Percentiles rank a stretch among this genome's conserved stretches.
These are phyloP conservation scores for Phytophthora foliorum DNA, from an alignment of 352 stramenopile species.

Conservation along the genomic window DNA sequence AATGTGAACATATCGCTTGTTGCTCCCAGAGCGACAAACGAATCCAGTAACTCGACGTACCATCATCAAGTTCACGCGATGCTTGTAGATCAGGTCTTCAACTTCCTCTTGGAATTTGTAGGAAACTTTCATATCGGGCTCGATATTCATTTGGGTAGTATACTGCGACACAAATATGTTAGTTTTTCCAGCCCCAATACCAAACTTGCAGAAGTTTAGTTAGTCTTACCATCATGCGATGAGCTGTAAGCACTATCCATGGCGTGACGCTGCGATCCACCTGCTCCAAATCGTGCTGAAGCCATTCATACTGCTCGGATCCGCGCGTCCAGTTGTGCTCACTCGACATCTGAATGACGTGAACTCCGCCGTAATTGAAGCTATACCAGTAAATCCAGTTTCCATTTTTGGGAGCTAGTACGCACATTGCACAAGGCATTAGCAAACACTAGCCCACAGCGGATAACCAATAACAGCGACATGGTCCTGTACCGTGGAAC, in stretches of 20 bases:
- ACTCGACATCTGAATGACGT: constrained; percentile 92
- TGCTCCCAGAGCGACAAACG: not conserved
- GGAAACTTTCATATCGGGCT: constrained; percentile 70
- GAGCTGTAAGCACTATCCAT: constrained; percentile 92
- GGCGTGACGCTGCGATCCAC: constrained; percentile 88
- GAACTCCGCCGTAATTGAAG: constrained; percentile 89
- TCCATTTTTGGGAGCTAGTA: constrained; percentile 62
- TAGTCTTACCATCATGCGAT: constrained; percentile 87
- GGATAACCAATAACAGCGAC: not conserved
- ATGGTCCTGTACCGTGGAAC: constrained; percentile 59
- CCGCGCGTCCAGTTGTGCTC: constrained; percentile 92
- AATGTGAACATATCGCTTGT: constrained; percentile 1
- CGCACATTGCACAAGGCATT: constrained; percentile 12
- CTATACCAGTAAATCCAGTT: constrained; percentile 90
- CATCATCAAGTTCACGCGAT: constrained; percentile 92
- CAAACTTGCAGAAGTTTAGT: not conserved
- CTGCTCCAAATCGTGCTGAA: constrained; percentile 76
- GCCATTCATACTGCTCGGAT: constrained; percentile 90
- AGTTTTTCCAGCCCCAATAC: not conserved
- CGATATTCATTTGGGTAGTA: constrained; percentile 62
- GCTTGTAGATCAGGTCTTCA: constrained; percentile 86
- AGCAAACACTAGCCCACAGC: constrained; percentile 4
- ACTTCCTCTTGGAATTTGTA: constrained; percentile 88
- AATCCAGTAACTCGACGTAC: constrained; percentile 30
- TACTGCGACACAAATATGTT: constrained; percentile 40